Conservation (phyloP, 345 rosid species). For the Moricandia moricandioides region DNA sequence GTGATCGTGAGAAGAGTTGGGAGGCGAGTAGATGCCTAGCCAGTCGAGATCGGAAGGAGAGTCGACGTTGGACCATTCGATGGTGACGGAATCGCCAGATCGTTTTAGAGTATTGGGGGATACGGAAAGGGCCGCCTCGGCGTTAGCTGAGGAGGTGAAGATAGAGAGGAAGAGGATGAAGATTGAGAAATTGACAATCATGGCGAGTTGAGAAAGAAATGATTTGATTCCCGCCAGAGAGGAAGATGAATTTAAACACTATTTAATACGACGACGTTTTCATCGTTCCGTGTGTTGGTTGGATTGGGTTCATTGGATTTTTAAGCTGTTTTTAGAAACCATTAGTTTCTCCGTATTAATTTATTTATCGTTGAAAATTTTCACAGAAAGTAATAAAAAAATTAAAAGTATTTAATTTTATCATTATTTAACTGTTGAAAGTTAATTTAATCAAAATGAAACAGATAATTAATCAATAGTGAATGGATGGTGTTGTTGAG, state of each 20-base stretch:
- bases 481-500: neutral
- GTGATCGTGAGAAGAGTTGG: slow-evolving; percentile 57
- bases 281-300: neutral
- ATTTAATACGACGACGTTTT: neutral
- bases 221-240: slow-evolving; percentile 11
- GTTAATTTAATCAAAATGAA: too few relatives aligned
- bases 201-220: neutral
- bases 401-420: neutral
- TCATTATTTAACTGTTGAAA: neutral
- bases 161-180: slow-evolving; percentile 23
- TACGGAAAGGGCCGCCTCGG: slow-evolving; percentile 41
- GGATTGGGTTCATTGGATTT: neutral
- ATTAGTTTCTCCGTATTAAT: neutral
- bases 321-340: neutral
- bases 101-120: slow-evolving; percentile 49
- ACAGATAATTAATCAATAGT: neutral
- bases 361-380: neutral
- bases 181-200: slow-evolving; percentile 32
- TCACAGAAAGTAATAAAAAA: neutral
- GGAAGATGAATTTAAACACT: neutral
- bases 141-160: slow-evolving; percentile 20
- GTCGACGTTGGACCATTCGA: slow-evolving; percentile 69
- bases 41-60: slow-evolving; percentile 81
- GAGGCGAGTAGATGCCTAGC: slow-evolving; percentile 85
- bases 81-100: slow-evolving; percentile 61